Conservation (phyloP, 176 grass and related monocot species). For the Oryza coarctata region DNA sequence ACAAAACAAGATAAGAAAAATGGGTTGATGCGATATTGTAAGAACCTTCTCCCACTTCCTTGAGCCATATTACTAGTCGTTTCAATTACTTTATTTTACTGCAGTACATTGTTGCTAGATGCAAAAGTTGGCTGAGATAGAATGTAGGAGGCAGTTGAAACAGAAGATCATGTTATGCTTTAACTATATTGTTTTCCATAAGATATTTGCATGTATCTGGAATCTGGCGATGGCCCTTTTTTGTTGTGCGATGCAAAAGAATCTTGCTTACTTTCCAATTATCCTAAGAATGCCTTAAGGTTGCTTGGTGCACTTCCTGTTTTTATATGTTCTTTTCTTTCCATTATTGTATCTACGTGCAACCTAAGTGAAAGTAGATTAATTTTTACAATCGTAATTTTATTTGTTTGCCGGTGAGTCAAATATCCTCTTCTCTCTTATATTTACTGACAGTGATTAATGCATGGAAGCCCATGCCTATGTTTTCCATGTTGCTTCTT, state of each 20-base stretch:
- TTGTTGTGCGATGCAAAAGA: conserved; percentile 1
- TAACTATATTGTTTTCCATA: background rate
- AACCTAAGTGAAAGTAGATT: no score
- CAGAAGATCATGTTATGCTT: conserved; percentile 8
- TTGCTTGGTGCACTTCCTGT: background rate
- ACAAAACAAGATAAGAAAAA: no score
- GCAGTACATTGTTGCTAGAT: background rate
- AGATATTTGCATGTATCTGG: conserved; percentile 24
- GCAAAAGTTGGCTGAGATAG: conserved; percentile 20
- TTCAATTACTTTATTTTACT: background rate
- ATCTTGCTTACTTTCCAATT: background rate
- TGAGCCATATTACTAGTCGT: background rate
- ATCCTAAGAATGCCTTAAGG: background rate
- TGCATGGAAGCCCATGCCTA: background rate
- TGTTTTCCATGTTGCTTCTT: conserved; percentile 8
- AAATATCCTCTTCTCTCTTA: background rate
- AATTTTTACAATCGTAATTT: background rate
- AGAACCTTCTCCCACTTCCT: background rate
- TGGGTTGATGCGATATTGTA: background rate
- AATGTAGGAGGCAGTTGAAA: background rate
- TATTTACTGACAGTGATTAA: background rate
- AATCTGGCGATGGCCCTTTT: conserved; percentile 31
- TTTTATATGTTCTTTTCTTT: no score
- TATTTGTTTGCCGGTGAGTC: background rate
- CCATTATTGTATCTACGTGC: no score